Conservation (phyloP, 1,139 yeast species). For the Nematodospora anomalae region DNA sequence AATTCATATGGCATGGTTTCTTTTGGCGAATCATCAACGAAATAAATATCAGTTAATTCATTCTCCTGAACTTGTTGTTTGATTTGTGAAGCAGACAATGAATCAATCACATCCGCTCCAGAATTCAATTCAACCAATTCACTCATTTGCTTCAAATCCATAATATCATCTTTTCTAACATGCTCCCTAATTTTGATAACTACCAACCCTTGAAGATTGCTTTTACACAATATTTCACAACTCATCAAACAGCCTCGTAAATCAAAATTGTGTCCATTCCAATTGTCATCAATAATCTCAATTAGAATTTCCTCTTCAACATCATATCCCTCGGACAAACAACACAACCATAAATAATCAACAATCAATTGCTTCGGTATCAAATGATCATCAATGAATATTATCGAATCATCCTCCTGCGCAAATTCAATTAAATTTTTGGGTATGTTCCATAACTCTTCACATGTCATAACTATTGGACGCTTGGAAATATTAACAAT, state of each 20-base stretch:
- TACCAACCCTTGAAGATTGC: neutral
- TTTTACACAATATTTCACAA: constrained; percentile 58
- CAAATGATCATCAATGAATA: constrained; percentile 26
- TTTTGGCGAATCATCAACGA: constrained; percentile 28
- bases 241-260: constrained; percentile 54
- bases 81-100: constrained; percentile 35
- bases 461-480: constrained; percentile 79
- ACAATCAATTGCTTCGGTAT: constrained; percentile 23
- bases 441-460: constrained; percentile 57
- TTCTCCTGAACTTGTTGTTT: constrained; percentile 35
- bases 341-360: constrained; percentile 44
- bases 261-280: constrained; percentile 39
- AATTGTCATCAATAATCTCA: constrained; percentile 26
- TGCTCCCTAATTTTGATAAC: neutral
- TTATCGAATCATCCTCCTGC: constrained; percentile 37
- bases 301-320: constrained; percentile 35
- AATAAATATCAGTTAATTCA: constrained; percentile 37
- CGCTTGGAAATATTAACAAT: constrained; percentile 67
- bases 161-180: neutral
- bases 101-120: constrained; percentile 36
- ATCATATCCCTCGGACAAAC: constrained; percentile 35
- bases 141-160: constrained; percentile 14
- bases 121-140: constrained; percentile 36
- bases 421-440: constrained; percentile 48
- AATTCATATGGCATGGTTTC: constrained; percentile 35